These are phyloP conservation scores for Neonectria coccinea DNA, from an alignment of 2,329 filamentous ascomycete genomes.

Conservation along the genomic window DNA sequence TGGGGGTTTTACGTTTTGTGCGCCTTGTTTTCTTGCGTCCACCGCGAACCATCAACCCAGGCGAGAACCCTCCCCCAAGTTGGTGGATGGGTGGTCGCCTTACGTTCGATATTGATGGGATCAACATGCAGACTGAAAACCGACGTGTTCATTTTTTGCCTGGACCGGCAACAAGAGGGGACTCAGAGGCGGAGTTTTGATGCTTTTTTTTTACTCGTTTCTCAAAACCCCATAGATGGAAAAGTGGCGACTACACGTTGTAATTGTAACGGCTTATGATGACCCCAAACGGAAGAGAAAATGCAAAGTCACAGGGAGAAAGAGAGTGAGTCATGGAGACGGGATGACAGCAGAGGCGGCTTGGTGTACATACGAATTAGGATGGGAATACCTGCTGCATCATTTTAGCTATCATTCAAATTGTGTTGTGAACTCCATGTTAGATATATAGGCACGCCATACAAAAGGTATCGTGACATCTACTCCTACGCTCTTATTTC, in stretches of 20 bases:
- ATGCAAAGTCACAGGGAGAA: constrained; percentile 27
- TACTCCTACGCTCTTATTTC: constrained; percentile 21
- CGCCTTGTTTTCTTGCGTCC: constrained; percentile 22
- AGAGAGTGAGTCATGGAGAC: constrained; percentile 15
- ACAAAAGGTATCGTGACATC: constrained; percentile 35
- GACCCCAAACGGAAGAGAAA: constrained; percentile 29
- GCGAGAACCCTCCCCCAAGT: constrained; percentile 2
- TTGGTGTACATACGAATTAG: constrained; percentile 43
- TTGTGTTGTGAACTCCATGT: constrained; percentile 28
- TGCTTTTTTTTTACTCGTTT: constrained; percentile 39
- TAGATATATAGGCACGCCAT: constrained; percentile 13
- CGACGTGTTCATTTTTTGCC: constrained; percentile 21
- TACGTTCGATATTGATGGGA: constrained; percentile 9
- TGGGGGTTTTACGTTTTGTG: constrained; percentile 38
- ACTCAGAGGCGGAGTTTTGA: constrained; percentile 17
- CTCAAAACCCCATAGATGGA: constrained; percentile 47
- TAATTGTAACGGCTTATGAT: constrained; percentile 52
- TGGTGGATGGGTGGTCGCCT: background rate
- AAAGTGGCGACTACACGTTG: constrained; percentile 48
- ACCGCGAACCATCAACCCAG: constrained; percentile 10
- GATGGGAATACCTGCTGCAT: constrained; percentile 25
- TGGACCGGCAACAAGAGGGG: constrained; percentile 28
- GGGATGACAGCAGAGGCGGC: constrained; percentile 30
- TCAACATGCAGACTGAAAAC: constrained; percentile 4
- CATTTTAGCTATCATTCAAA: constrained; percentile 15